Conservation (phyloP, 441 rosid species). For the Populus hybrid region DNA sequence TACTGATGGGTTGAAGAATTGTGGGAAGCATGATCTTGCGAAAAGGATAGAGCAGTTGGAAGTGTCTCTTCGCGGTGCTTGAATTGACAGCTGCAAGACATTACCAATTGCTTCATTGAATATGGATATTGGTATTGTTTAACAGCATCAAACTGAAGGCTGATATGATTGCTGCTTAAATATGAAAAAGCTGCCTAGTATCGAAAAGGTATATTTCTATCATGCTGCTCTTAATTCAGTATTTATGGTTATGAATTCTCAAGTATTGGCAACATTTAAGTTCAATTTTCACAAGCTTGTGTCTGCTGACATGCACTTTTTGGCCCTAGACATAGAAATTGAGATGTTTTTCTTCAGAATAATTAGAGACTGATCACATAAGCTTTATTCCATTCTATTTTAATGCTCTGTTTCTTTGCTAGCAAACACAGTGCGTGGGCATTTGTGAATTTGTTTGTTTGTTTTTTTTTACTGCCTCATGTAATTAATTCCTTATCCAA, state of each 20-base stretch:
- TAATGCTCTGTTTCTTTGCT: neutral
- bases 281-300: neutral
- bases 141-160: neutral
- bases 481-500: neutral
- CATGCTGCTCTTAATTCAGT: neutral
- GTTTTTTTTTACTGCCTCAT: neutral
- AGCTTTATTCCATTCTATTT: neutral
- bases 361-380: neutral
- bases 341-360: neutral
- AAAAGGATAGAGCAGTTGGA: constrained; percentile 71
- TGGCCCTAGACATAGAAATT: neutral
- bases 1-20: constrained; percentile 79
- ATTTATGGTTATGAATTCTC: neutral
- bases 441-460: neutral
- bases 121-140: neutral
- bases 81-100: neutral
- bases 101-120: neutral
- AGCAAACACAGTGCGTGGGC: neutral
- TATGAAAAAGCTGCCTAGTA: neutral
- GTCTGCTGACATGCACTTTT: neutral
- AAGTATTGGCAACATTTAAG: neutral
- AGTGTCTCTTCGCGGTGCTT: constrained; percentile 50
- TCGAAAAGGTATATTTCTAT: constrained; percentile 8
- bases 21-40: constrained; percentile 88
- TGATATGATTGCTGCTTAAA: neutral